These are phyloP conservation scores for Pelomyxa schiedti DNA, from an alignment of 78 protist genomes.

Conservation along the genomic window DNA sequence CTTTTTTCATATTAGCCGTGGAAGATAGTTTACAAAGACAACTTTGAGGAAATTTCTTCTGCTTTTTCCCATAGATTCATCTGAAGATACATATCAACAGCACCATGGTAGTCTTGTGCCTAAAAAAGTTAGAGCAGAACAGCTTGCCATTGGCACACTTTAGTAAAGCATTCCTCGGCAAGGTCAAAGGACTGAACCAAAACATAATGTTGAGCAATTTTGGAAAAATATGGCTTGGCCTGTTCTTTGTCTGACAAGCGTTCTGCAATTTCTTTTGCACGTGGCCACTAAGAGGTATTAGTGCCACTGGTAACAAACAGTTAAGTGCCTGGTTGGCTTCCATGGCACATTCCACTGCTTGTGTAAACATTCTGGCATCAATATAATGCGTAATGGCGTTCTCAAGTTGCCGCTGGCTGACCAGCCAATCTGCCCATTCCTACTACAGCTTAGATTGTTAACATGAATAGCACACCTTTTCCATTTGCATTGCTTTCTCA, in stretches of 20 bases:
- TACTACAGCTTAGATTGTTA: slow-evolving; percentile 8
- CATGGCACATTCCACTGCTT: slow-evolving; percentile 74
- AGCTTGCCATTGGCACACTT: neutral
- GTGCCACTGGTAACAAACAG: too few species aligned
- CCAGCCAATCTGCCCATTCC: slow-evolving; percentile 70
- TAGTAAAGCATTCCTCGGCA: neutral
- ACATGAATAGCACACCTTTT: slow-evolving; percentile 4
- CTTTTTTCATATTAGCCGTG: too few species aligned
- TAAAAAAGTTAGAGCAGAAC: too few species aligned
- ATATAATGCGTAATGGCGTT: slow-evolving; percentile 68
- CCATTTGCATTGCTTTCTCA: slow-evolving; percentile 17
- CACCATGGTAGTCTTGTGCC: slow-evolving; percentile 5
- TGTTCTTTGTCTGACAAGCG: neutral
- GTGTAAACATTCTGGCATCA: slow-evolving; percentile 45
- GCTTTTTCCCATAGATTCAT: slow-evolving; percentile 43
- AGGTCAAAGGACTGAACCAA: neutral
- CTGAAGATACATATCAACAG: slow-evolving; percentile 69
- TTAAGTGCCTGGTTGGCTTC: too few species aligned
- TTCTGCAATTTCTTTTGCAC: slow-evolving; percentile 46
- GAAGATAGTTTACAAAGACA: too few species aligned
- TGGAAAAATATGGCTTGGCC: slow-evolving; percentile 50
- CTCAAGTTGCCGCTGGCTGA: slow-evolving; percentile 31
- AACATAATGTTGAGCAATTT: slow-evolving; percentile 12
- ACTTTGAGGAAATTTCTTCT: slow-evolving; percentile 28
- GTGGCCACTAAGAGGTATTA: too few species aligned